Percentiles rank a stretch among this genome's conserved stretches.
Conservation (phyloP, 164 flowering plant genomes). For the Hamamelis virginiana region DNA sequence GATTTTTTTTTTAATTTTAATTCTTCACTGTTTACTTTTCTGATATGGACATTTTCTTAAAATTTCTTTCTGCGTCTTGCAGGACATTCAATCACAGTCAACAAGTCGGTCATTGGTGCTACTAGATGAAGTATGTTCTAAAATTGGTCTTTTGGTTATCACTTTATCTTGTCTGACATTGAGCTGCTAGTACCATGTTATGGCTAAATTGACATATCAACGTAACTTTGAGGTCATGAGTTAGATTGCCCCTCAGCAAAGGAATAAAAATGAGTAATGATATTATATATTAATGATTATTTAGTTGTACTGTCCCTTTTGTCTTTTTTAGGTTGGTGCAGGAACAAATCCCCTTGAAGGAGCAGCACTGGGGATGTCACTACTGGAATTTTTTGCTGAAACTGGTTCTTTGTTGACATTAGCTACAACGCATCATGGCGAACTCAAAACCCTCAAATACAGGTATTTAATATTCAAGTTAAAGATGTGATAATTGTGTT, state of each 20-base stretch:
- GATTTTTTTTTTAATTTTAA: not conserved
- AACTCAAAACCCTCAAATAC: conserved; percentile 91
- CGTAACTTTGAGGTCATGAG: not conserved
- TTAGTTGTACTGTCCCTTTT: not conserved
- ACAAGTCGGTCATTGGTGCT: conserved; percentile 79
- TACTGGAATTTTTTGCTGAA: conserved; percentile 86
- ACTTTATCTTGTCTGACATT: not conserved
- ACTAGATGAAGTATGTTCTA: conserved; percentile 75
- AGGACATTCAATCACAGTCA: conserved; percentile 73
- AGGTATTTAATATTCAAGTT: conserved; percentile 44
- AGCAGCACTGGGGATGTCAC: conserved; percentile 94
- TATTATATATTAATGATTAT: not conserved
- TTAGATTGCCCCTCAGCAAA: not conserved
- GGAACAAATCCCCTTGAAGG: conserved; percentile 99
- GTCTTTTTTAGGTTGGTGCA: conserved; percentile 73
- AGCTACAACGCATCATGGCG: conserved; percentile 95
- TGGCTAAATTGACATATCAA: not conserved
- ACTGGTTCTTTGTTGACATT: conserved; percentile 70
- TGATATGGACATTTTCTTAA: not conserved
- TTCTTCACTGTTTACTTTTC: not conserved
- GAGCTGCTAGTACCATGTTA: not conserved
- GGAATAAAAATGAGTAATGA: not conserved
- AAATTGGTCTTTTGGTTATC: not conserved
- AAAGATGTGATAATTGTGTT: not conserved
- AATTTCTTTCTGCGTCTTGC: conserved; percentile 22